Base-by-base conservation (phyloP, 2,329 filamentous ascomycete genomes). In the Tolypocladium album region DNA sequence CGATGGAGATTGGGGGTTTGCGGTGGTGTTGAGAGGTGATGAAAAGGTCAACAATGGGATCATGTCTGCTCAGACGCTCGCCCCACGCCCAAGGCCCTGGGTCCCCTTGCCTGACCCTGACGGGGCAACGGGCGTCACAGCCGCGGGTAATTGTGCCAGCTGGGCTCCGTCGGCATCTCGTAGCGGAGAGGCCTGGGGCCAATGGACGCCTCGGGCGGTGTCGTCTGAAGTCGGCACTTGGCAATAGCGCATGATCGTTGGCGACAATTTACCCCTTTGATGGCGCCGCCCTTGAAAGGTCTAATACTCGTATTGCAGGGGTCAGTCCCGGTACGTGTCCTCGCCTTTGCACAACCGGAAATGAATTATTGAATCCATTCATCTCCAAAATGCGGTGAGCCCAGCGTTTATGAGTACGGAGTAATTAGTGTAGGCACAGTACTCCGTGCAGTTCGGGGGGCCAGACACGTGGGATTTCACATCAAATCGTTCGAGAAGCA, bases 121-220 rank as follows among this genome's bases (percentile, higher is more conserved):
- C 72, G 65, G 70, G 71, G 69, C 69, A 71, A 71, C 69, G 61
- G 62, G 12, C 34, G 36, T 13, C 27, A 24, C 55, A 56, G 24
- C 53, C 36, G n/a, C 53, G 36, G 27, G 1, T 34, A 52, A 52
- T 52, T n/a, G 27, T 36, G 31, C 50, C 36, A n/a, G 50, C 50
- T 52, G 47, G 27, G 47, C 47, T 52, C 47, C 27, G 24, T 52
- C 31, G 2, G 34, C 47, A 53, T 53, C 31, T 22, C 50, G 31
- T 36, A 36, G 9, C 31, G 27, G 50, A 36, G 47, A 50, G 47
- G 3, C 27, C 27, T 4, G 8, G 27, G 17, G 50, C 50, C 50
- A 53, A 53, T 53, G 50, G 27, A 34, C 27, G 27, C 17, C 15
- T n/a, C 47, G 3, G 3, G 4, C n/a, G 27, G 15, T 34, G 47